Conservation (phyloP, 2,329 filamentous ascomycete genomes). For the Hortaea sp. region DNA sequence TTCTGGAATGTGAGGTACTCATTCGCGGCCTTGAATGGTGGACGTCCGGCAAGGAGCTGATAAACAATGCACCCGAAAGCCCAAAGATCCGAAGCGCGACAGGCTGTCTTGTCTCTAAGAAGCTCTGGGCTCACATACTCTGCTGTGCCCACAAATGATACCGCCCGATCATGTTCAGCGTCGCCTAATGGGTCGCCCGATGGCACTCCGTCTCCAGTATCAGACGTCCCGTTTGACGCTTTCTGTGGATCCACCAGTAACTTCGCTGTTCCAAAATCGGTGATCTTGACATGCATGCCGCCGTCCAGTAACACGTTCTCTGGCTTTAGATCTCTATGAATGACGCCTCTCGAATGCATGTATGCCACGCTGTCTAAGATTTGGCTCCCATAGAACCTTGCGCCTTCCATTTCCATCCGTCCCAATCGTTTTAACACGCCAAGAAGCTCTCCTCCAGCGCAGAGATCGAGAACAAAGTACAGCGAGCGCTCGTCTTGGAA, state of each 20-base stretch:
- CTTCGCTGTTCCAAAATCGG: conserved; percentile 97
- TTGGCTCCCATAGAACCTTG: conserved; percentile 86
- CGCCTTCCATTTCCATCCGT: conserved; percentile 91
- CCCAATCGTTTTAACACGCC: conserved; percentile 89
- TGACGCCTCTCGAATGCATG: conserved; percentile 93
- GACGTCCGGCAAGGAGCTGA: conserved; percentile 87
- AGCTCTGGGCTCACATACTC: conserved; percentile 97
- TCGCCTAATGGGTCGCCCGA: conserved; percentile 23
- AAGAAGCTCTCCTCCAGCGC: conserved; percentile 81
- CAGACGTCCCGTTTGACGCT: conserved; percentile 22
- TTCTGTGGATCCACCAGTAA: conserved; percentile 51
- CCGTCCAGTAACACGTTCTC: conserved; percentile 94
- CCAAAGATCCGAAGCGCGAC: conserved; percentile 96
- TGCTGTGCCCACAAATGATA: conserved; percentile 93
- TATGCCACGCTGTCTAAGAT: conserved; percentile 95
- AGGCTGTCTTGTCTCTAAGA: conserved; percentile 92
- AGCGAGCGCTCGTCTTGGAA: conserved; percentile 94
- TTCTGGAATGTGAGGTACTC: conserved; percentile 98
- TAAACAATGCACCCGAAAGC: conserved; percentile 98
- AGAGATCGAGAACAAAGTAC: conserved; percentile 93
- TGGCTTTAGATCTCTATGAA: conserved; percentile 92
- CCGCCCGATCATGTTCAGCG: conserved; percentile 62
- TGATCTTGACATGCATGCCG: conserved; percentile 97
- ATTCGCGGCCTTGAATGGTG: conserved; percentile 90
- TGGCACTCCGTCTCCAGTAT: not conserved